Percentiles rank a stretch among this genome's conserved stretches.
These are phyloP conservation scores for Fusarium sp. DNA, from an alignment of 2,329 filamentous ascomycete species.

Conservation along the genomic window DNA sequence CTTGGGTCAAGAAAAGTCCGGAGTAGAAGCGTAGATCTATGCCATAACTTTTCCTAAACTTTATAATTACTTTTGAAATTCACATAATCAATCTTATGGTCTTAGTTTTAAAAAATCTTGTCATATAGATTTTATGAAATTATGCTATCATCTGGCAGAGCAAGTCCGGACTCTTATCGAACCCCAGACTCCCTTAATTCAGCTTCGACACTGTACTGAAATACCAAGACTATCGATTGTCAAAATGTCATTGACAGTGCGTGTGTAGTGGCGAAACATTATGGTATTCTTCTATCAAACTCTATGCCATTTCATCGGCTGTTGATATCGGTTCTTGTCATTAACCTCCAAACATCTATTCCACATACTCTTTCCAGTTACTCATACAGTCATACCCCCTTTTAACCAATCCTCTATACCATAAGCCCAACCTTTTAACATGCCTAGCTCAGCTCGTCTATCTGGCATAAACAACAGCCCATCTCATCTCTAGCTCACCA, in stretches of 20 bases:
- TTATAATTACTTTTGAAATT: too few species aligned
- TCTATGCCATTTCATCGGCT: conserved; percentile 22
- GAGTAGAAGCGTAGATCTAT: too few species aligned
- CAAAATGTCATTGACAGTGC: background rate
- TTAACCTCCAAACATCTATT: background rate
- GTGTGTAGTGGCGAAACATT: background rate
- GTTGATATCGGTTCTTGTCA: conserved; percentile 24
- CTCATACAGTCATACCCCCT: background rate
- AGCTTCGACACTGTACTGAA: background rate
- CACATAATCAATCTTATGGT: too few species aligned
- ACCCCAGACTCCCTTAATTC: background rate
- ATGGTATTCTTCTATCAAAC: conserved; percentile 7
- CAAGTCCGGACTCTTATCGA: too few species aligned
- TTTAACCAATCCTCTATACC: background rate
- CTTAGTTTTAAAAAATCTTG: too few species aligned
- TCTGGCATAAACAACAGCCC: conserved; percentile 15
- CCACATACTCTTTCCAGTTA: background rate
- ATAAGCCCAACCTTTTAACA: background rate
- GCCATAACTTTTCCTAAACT: too few species aligned
- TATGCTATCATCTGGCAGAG: too few species aligned
- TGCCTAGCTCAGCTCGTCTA: conserved; percentile 1
- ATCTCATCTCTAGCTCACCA: conserved; percentile 59
- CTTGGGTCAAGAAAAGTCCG: too few species aligned
- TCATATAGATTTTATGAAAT: too few species aligned
- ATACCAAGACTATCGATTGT: background rate